Evolutionary conservation across 352 stramenopile genomes (phyloP), one percentile per base, ranked within the genome.

Genomic region (Phytopythium helicoides): DNA sequence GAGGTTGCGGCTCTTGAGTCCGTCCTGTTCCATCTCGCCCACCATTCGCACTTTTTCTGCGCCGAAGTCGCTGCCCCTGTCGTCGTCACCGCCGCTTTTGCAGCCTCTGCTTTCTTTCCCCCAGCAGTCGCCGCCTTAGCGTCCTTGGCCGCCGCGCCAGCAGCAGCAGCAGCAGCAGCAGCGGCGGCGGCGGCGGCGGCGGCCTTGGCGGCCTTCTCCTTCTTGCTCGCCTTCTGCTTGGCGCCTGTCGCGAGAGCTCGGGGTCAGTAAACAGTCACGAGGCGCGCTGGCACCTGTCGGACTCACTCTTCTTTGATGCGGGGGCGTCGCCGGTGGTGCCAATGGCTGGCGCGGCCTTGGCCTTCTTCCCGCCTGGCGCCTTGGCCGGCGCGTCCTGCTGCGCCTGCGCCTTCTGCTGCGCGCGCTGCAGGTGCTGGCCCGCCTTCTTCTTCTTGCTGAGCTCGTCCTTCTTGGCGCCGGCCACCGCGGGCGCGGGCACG

Each of bases 1-100:
- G 62, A 83, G 74, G 62, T 90, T 86, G 35, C 76, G 74, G 61
- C 72, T 88, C 58, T 90, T 90, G 51, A 84, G 62, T n/a, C 65
- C 66, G 52, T 90, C 76, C 14, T 71, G 73, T 6, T 72, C 62
- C 52, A 83, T 44, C 14, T 63, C 31, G 25, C 62, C 59, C 2
- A 36, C 52, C 18, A 36, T 19, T 44, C 41, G 38, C 41, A 46
- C 31, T 36, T 14, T n/a, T 19, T n/a, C 54, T 36, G 7, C 21
- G 18, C 23, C 33, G 41, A 36, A 3, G 57, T 37, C 33, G 26
- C 35, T n/a, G 48, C 3, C 15, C 15, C 19, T 25, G 71, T 37
- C 12, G 54, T 37, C 19, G 48, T 8, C 10, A 21, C 37, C 31
- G 45, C 21, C 14, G 37, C 34, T 19, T 14, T 31, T 10, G 47